Evolutionary conservation across 2,329 filamentous ascomycete genomes (phyloP).

Genomic region (Aureobasidium melanogenum): DNA sequence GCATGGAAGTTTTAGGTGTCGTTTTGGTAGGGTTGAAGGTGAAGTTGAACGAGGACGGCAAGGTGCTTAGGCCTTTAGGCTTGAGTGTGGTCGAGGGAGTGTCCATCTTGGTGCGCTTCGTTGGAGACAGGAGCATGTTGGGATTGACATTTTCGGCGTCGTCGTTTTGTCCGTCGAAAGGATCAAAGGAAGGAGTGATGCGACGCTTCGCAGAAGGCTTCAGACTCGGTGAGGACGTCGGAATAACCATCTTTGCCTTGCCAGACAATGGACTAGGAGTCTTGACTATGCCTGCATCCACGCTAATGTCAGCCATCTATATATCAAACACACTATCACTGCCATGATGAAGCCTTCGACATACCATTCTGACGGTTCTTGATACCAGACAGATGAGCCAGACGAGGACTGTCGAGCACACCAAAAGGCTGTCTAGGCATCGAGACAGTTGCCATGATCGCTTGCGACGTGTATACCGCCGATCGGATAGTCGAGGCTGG

Average conservation of each 20-base stretch:
- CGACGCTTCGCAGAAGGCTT: constrained; percentile 38
- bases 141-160: constrained; percentile 55
- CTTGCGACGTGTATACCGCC: neutral
- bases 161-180: constrained; percentile 21
- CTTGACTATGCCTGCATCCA: constrained; percentile 12
- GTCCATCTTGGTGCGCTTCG: constrained; percentile 44
- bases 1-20: constrained; percentile 29
- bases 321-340: constrained; percentile 13
- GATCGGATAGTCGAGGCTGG: neutral
- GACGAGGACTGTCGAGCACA: constrained; percentile 58
- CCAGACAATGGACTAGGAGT: constrained; percentile 18
- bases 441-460: constrained; percentile 24
- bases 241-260: constrained; percentile 22
- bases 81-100: constrained; percentile 22
- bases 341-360: constrained; percentile 8
- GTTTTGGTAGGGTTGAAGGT: constrained; percentile 17
- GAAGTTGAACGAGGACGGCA: constrained; percentile 20
- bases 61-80: constrained; percentile 34
- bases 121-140: constrained; percentile 38
- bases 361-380: constrained; percentile 67
- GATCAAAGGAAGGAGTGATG: constrained; percentile 35
- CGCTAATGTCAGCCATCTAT: constrained; percentile 6
- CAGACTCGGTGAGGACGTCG: constrained; percentile 20
- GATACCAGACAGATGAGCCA: constrained; percentile 62
- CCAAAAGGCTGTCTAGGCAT: constrained; percentile 61